These are phyloP conservation scores for Inonotus obliquus DNA, from an alignment of 1,284 basidiomycete genomes.

Conservation along the genomic window DNA sequence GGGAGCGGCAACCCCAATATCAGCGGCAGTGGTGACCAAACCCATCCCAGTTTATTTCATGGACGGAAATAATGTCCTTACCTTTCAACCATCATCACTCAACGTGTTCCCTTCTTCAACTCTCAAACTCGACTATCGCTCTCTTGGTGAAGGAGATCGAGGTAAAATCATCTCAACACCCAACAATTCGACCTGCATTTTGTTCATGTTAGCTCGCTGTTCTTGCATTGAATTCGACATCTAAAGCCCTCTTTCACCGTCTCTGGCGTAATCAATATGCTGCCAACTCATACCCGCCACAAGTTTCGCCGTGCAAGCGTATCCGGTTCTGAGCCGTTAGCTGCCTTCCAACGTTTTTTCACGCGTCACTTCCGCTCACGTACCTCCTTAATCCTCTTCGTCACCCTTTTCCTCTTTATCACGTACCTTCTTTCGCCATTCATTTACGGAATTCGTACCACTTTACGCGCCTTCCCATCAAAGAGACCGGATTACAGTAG, in stretches of 20 bases:
- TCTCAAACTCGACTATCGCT: too few relatives aligned
- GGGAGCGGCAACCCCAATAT: neutral
- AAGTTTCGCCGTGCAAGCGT: neutral
- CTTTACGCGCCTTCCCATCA: neutral
- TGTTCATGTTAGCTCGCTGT: too few relatives aligned
- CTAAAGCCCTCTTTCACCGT: too few relatives aligned
- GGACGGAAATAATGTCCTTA: too few relatives aligned
- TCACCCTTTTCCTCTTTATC: neutral
- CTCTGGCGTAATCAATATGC: neutral
- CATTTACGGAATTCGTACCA: neutral
- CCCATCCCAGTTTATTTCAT: too few relatives aligned
- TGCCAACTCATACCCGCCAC: neutral
- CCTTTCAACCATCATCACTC: too few relatives aligned
- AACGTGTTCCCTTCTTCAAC: too few relatives aligned
- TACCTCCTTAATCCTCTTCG: neutral
- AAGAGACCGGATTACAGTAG: neutral
- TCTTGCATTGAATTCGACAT: too few relatives aligned
- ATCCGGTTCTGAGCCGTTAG: neutral
- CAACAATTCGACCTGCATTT: too few relatives aligned
- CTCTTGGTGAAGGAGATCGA: too few relatives aligned
- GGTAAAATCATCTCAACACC: too few relatives aligned
- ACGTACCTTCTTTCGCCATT: slow-evolving; percentile 8
- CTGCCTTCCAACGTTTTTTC: neutral
- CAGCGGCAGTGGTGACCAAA: too few relatives aligned
- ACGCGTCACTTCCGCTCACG: slow-evolving; percentile 4